phyloP scores from a whole-genome alignment of 1,284 basidiomycete species.

The Ceratobasidium sp. region DNA sequence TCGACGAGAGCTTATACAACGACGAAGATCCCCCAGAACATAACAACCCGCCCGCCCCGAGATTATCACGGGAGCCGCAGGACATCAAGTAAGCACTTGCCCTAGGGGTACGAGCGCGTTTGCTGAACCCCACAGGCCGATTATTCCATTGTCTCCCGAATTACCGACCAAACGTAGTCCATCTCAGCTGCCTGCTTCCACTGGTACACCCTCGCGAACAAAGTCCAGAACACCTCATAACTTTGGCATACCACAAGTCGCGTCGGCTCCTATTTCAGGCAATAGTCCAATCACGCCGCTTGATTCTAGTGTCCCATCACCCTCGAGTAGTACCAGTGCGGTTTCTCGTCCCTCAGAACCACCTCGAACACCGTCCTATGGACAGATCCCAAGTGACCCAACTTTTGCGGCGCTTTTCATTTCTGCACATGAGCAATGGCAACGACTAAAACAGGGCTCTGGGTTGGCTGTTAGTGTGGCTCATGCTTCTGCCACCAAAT shows the following conservation, averaged over 20 bases:
- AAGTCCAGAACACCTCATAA: not conserved
- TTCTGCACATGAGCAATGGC: slow-evolving; percentile 24
- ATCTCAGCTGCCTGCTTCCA: not conserved
- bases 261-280: not conserved
- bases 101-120: not conserved
- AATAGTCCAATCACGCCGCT: not conserved
- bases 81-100: not conserved
- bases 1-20: slow-evolving; percentile 33
- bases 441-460: slow-evolving; percentile 5
- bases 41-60: not conserved
- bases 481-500: not conserved
- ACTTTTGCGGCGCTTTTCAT: not conserved
- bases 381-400: slow-evolving; percentile 5
- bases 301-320: not conserved
- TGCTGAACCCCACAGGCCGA: not conserved
- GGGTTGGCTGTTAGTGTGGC: not conserved
- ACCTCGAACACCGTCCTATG: not conserved
- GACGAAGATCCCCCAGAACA: not conserved
- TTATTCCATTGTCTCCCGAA: not conserved
- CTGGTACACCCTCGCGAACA: not conserved
- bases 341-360: not conserved
- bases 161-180: not conserved
- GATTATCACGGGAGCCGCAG: not conserved
- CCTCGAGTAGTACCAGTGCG: not conserved
- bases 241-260: not conserved